Percentiles rank a stretch among this genome's conserved stretches.
phyloP scores from a whole-genome alignment of 441 rosid species.

The Euphorbia neoarborescens region DNA sequence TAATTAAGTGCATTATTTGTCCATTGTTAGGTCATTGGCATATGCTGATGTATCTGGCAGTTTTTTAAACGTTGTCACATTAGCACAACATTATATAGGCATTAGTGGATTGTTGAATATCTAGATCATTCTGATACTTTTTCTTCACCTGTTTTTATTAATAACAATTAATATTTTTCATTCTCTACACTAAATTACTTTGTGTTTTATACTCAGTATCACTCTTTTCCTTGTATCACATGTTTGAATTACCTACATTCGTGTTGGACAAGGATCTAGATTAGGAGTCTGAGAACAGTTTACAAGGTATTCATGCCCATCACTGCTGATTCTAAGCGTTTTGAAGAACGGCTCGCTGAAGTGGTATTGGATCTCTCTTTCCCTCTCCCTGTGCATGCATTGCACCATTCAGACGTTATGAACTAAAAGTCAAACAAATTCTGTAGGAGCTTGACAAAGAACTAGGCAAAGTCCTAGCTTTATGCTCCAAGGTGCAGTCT shows the following conservation, averaged over 20 bases:
- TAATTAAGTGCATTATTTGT: not conserved
- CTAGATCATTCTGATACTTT: not conserved
- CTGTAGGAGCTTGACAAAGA: conserved; percentile 52
- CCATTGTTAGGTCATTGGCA: not conserved
- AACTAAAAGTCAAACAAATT: conserved; percentile 10
- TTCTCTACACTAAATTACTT: not conserved
- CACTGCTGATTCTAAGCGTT: conserved; percentile 32
- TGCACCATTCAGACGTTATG: too few relatives aligned
- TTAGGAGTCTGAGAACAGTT: conserved; percentile 61
- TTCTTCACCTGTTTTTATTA: not conserved
- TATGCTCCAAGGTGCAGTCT: conserved; percentile 59
- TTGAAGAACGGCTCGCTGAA: conserved; percentile 64
- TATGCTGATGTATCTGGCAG: not conserved
- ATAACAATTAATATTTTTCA: not conserved
- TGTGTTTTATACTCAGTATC: not conserved
- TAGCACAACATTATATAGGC: not conserved
- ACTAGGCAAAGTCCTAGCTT: conserved; percentile 43
- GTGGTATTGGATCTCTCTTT: conserved; percentile 45
- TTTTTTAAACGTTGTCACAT: not conserved
- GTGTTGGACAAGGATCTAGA: conserved; percentile 39
- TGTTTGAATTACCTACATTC: conserved; percentile 11
- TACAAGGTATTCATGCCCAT: conserved; percentile 76
- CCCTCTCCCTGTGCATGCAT: not conserved
- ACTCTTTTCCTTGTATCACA: not conserved
- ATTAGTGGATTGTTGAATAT: not conserved